Conservation (phyloP, 2,329 filamentous ascomycete genomes). For the Colletotrichum scovillei region DNA sequence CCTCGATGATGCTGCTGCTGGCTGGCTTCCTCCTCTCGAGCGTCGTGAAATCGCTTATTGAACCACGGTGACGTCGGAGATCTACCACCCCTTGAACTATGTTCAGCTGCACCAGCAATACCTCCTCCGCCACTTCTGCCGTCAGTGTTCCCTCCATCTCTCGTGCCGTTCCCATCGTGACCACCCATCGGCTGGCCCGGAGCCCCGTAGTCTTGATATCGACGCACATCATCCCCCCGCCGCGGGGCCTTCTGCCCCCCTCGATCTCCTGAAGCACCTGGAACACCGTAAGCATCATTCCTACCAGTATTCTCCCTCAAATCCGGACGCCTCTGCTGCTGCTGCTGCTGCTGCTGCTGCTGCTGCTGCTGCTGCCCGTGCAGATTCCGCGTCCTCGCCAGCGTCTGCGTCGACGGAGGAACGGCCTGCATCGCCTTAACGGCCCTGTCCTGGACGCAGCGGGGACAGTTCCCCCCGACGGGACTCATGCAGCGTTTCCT, state of each 20-base stretch:
- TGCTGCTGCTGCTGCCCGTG: too few relatives aligned
- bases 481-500: not conserved
- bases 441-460: slow-evolving; percentile 6
- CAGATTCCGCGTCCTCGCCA: too few relatives aligned
- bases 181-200: not conserved
- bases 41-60: not conserved
- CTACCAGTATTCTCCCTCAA: not conserved
- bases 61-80: not conserved
- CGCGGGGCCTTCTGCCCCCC: too few relatives aligned
- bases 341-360: too few relatives aligned
- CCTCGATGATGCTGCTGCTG: not conserved
- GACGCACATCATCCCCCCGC: not conserved
- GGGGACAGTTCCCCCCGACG: slow-evolving; percentile 13
- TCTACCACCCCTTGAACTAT: not conserved
- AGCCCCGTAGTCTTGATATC: not conserved
- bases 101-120: not conserved
- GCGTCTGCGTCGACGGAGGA: not conserved
- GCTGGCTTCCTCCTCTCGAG: not conserved
- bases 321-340: too few relatives aligned
- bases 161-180: not conserved
- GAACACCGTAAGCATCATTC: not conserved
- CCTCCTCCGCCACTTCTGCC: too few relatives aligned
- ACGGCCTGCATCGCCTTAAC: not conserved
- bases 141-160: not conserved
- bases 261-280: not conserved